Percentiles rank a stretch among this genome's conserved stretches.
Conservation (phyloP, 2,329 filamentous ascomycete genomes). For the Cladosporium velox region DNA sequence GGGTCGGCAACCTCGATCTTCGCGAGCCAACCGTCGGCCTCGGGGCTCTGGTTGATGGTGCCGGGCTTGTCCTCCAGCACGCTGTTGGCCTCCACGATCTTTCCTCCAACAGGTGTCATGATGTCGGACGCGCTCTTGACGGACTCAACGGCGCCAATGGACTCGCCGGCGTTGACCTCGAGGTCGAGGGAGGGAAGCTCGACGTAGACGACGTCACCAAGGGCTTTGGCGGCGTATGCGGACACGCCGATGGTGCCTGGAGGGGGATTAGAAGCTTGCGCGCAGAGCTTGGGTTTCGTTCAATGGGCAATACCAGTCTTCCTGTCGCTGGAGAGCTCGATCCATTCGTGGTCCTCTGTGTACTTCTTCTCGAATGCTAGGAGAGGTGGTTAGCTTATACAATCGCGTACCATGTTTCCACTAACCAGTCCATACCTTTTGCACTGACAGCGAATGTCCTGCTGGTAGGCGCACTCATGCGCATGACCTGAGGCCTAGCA, state of each 20-base stretch:
- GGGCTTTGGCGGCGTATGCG: constrained; percentile 83
- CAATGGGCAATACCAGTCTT: constrained; percentile 64
- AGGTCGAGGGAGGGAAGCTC: constrained; percentile 78
- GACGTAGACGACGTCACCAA: constrained; percentile 96
- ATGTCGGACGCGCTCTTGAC: constrained; percentile 99
- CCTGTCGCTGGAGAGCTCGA: constrained; percentile 80
- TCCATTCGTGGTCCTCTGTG: constrained; percentile 98
- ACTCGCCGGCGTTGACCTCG: constrained; percentile 73
- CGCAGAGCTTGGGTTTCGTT: constrained; percentile 14
- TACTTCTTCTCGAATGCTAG: constrained; percentile 75
- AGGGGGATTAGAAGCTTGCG: constrained; percentile 20
- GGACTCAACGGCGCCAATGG: constrained; percentile 92
- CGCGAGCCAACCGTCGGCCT: constrained; percentile 90
- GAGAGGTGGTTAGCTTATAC: background rate
- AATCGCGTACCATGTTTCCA: background rate
- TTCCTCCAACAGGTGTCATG: constrained; percentile 81
- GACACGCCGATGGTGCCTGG: constrained; percentile 78
- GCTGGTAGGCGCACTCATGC: constrained; percentile 24
- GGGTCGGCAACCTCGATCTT: constrained; percentile 76
- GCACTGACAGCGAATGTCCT: constrained; percentile 34
- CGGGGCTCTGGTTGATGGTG: constrained; percentile 85
- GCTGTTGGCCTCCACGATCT: constrained; percentile 71
- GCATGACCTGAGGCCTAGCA: constrained; percentile 21
- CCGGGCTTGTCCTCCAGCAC: constrained; percentile 80
- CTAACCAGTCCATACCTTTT: constrained; percentile 28